phyloP scores from a whole-genome alignment of 139 green algal species.

The Micractinium sp. region DNA sequence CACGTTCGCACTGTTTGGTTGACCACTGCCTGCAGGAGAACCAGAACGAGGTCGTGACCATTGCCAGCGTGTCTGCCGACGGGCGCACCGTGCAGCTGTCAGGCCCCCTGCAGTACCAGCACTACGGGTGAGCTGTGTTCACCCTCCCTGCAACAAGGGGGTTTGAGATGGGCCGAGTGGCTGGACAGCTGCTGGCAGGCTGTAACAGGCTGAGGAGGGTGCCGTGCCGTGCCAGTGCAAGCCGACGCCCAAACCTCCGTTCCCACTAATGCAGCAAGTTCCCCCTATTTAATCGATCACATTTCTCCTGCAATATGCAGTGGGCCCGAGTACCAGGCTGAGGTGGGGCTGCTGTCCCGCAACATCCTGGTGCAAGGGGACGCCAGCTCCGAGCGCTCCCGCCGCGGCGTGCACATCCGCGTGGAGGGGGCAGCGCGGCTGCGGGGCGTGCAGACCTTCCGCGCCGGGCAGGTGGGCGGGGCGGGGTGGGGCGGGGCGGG shows the following conservation, averaged over 20 bases:
- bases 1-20: neutral
- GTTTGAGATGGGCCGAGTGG: neutral
- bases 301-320: slow-evolving; percentile 16
- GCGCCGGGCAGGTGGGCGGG: neutral
- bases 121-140: slow-evolving; percentile 48
- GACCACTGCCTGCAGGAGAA: slow-evolving; percentile 44
- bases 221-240: too few species aligned
- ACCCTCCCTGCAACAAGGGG: neutral
- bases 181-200: too few species aligned
- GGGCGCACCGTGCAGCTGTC: slow-evolving; percentile 41
- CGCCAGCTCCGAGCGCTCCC: neutral
- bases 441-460: slow-evolving; percentile 45
- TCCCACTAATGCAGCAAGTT: neutral
- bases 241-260: too few species aligned
- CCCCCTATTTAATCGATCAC: neutral
- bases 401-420: slow-evolving; percentile 34
- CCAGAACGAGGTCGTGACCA: slow-evolving; percentile 61
- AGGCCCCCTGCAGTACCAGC: slow-evolving; percentile 34
- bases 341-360: slow-evolving; percentile 62
- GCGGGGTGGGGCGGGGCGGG: neutral
- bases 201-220: too few species aligned
- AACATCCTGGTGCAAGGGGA: slow-evolving; percentile 50
- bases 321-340: slow-evolving; percentile 62
- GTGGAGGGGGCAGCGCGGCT: slow-evolving; percentile 49
- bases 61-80: slow-evolving; percentile 39